Evolutionary conservation across 2,329 filamentous ascomycete species (phyloP).

Genomic region (Pseudogymnoascus sp.): DNA sequence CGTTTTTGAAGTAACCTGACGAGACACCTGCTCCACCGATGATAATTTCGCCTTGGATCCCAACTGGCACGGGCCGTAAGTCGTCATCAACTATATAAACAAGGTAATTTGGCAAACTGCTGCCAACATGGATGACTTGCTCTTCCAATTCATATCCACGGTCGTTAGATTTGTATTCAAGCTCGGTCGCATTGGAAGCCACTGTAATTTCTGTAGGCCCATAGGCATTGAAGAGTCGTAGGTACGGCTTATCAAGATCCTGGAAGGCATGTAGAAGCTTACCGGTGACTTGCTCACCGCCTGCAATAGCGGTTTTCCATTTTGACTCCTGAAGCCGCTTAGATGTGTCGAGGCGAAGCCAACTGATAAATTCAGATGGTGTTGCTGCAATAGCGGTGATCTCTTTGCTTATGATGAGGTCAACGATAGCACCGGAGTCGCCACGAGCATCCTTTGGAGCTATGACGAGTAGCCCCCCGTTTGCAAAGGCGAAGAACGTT

Average conservation of each 20-base stretch:
- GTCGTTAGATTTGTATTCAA: constrained; percentile 18
- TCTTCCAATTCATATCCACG: not conserved
- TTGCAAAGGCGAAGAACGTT: not conserved
- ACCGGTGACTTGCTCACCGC: not conserved
- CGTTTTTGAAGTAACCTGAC: constrained; percentile 27
- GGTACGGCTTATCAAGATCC: not conserved
- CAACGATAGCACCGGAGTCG: not conserved
- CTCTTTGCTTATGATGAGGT: not conserved
- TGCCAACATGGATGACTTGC: constrained; percentile 13
- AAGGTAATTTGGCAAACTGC: constrained; percentile 14
- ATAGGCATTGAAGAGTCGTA: constrained; percentile 7
- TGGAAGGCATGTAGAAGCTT: not conserved
- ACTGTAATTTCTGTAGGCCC: constrained; percentile 13
- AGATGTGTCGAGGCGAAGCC: not conserved
- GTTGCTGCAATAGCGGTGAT: not conserved
- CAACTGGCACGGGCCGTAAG: constrained; percentile 30
- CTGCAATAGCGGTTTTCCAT: not conserved
- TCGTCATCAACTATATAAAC: constrained; percentile 34
- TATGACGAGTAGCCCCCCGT: not conserved
- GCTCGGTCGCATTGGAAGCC: constrained; percentile 17
- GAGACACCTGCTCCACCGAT: constrained; percentile 32
- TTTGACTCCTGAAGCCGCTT: not conserved
- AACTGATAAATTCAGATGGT: not conserved
- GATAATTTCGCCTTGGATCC: constrained; percentile 35
- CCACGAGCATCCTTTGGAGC: not conserved